A percentile compares a stretch with the other conserved stretches of the same genome.
These are phyloP conservation scores for Globisporangium nagaii DNA, from an alignment of 352 stramenopile genomes.

Conservation along the genomic window DNA sequence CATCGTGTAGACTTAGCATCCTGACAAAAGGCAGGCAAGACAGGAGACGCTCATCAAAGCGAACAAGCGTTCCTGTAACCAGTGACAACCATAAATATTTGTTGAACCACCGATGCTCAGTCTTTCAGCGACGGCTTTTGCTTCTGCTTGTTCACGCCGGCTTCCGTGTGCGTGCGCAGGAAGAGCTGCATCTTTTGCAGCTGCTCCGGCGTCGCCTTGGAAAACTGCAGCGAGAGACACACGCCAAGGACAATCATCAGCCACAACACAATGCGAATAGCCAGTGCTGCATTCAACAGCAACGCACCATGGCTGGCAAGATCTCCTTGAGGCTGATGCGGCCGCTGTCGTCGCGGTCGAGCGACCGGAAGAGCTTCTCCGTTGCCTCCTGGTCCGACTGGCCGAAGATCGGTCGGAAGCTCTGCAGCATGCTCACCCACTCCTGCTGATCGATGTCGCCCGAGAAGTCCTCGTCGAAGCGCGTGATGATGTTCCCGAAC, in stretches of 20 bases:
- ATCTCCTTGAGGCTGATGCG: constrained; percentile 47
- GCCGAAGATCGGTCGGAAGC: constrained; percentile 17
- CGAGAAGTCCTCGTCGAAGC: constrained; percentile 50
- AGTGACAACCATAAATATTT: no score
- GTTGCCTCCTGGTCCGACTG: constrained; percentile 19
- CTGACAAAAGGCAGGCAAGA: not conserved
- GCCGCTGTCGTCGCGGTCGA: constrained; percentile 44
- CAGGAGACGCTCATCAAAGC: not conserved
- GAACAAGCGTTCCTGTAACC: no score
- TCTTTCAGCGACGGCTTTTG: not conserved
- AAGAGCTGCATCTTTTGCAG: constrained; percentile 35
- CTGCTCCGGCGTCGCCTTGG: constrained; percentile 39
- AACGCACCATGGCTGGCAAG: constrained; percentile 40
- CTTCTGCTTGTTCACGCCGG: not conserved
- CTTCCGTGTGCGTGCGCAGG: constrained; percentile 18
- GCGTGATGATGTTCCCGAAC: constrained; percentile 37
- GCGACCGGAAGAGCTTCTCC: constrained; percentile 41
- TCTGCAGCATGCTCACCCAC: constrained; percentile 42
- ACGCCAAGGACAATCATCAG: constrained; percentile 5
- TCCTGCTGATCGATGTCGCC: constrained; percentile 51
- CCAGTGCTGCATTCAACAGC: not conserved
- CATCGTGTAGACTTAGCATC: not conserved
- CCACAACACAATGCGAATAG: not conserved
- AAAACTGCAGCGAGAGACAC: constrained; percentile 27
- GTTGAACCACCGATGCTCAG: not conserved